phyloP scores from a whole-genome alignment of 2,329 filamentous ascomycete genomes.

The Cryphonectria naterciae region DNA sequence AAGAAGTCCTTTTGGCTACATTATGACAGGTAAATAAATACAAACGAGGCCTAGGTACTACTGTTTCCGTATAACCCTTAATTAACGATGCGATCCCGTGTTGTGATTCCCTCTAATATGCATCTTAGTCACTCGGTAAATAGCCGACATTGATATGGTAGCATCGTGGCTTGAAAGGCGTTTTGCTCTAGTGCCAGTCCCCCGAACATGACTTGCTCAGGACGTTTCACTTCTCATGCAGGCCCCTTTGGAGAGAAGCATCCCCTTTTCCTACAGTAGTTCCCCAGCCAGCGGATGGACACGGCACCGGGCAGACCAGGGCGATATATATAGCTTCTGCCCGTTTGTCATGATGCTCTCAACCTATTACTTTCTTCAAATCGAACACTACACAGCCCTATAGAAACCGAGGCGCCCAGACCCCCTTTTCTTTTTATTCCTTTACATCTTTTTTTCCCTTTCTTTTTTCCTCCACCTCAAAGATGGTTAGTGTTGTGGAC shows the following conservation, averaged over 20 bases:
- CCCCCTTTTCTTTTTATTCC: too few species aligned
- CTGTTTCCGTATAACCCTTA: neutral
- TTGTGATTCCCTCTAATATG: neutral
- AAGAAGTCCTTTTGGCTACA: neutral
- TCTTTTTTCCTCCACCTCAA: too few species aligned
- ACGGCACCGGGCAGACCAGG: neutral
- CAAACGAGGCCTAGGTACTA: too few species aligned
- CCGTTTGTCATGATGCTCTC: neutral
- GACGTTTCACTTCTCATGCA: neutral
- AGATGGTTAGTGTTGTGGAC: neutral
- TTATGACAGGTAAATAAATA: neutral
- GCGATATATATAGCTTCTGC: neutral
- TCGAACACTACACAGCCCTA: too few species aligned
- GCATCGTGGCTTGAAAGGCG: neutral
- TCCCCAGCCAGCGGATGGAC: too few species aligned
- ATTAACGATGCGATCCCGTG: neutral
- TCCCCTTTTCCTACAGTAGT: neutral
- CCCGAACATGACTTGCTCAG: neutral
- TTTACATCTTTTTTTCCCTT: too few species aligned
- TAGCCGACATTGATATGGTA: neutral
- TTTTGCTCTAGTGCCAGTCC: neutral
- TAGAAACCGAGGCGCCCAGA: too few species aligned
- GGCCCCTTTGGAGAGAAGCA: neutral
- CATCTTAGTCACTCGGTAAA: neutral
- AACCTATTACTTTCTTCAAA: neutral